Base-by-base conservation (phyloP, 129 eudicot species). In the Apium graveolens region DNA sequence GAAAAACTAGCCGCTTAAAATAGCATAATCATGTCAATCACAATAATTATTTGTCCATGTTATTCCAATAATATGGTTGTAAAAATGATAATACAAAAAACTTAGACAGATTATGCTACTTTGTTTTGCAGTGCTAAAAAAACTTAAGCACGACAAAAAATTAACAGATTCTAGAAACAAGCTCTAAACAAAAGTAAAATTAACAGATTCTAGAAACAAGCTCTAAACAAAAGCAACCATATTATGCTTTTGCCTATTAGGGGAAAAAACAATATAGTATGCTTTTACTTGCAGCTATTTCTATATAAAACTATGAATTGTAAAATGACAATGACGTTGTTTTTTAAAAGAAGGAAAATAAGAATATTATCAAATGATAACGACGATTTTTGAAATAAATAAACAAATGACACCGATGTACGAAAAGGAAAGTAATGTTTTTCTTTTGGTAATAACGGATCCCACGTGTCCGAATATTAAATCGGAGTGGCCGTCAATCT, bases 401-500 rank as follows among this genome's bases (percentile, higher is more conserved):
- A 49, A 49, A 53, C 6, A 49, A 18, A 18, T 6, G 27, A 53
- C 27, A 53, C 1, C 3, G 7, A 53, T 5, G n/a, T 2, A 1
- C 13, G 65, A 55, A 55, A 55, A 55, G 13, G 65, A 55, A 55
- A 55, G 31, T 24, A 9, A n/a, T n/a, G 65, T 73, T 65, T 34
- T 4, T 4, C 1, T 29, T 35, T 46, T 42, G 83, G 57, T 41
- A 43, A 10, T 4, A 42, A 20, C 1, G 7, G 21, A 32, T 18
- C 45, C 78, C 82, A 84, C 80, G 82, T 84, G 82, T 73, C 76
- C 7, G 31, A 46, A 13, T 14, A 27, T 35, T 31, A 9, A 0
- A 46, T 70, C 2, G 32, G 66, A 31, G 5, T 51, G 35, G 81
- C 84, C 84, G 82, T 81, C 80, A 62, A 77, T 65, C 1, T 35